Evolutionary conservation across 1,284 basidiomycete genomes (phyloP).

Genomic region (Ustilago cynodontis): DNA sequence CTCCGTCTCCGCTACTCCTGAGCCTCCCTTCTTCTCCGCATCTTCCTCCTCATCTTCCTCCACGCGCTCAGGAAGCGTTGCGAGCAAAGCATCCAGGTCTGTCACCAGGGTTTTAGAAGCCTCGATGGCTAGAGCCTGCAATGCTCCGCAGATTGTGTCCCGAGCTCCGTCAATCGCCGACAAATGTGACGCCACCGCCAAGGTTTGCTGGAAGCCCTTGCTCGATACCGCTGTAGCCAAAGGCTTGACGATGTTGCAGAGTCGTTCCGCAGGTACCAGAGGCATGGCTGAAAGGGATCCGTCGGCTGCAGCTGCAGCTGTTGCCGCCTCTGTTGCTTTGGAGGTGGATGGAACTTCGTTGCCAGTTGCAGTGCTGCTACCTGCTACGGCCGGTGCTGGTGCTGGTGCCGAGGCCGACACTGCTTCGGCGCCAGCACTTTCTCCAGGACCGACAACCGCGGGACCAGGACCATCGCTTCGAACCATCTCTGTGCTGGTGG

Average conservation of each 20-base stretch:
- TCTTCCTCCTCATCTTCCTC: slow-evolving; percentile 52
- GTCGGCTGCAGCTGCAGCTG: slow-evolving; percentile 10
- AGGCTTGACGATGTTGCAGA: slow-evolving; percentile 64
- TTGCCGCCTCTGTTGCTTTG: slow-evolving; percentile 3
- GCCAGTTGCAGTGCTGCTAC: neutral
- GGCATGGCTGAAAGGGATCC: slow-evolving; percentile 25
- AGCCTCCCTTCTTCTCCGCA: slow-evolving; percentile 20
- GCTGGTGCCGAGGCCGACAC: slow-evolving; percentile 6
- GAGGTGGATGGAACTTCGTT: neutral
- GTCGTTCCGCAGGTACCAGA: slow-evolving; percentile 57
- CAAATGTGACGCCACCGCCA: slow-evolving; percentile 65
- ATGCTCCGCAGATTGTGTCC: slow-evolving; percentile 59
- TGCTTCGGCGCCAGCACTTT: slow-evolving; percentile 7
- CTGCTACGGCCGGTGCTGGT: slow-evolving; percentile 6
- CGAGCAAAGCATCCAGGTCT: slow-evolving; percentile 61
- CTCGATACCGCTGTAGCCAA: slow-evolving; percentile 63
- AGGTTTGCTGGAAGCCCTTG: slow-evolving; percentile 69
- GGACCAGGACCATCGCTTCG: slow-evolving; percentile 25
- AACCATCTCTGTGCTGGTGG: slow-evolving; percentile 34
- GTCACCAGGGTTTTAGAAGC: slow-evolving; percentile 54
- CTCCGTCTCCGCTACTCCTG: slow-evolving; percentile 8
- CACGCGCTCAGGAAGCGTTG: slow-evolving; percentile 54
- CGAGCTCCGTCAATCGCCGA: slow-evolving; percentile 58
- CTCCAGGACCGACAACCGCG: neutral
- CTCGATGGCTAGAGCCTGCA: slow-evolving; percentile 59